These are phyloP conservation scores for Trichocomaceae sp. DNA, from an alignment of 2,329 filamentous ascomycete species.

Conservation along the genomic window DNA sequence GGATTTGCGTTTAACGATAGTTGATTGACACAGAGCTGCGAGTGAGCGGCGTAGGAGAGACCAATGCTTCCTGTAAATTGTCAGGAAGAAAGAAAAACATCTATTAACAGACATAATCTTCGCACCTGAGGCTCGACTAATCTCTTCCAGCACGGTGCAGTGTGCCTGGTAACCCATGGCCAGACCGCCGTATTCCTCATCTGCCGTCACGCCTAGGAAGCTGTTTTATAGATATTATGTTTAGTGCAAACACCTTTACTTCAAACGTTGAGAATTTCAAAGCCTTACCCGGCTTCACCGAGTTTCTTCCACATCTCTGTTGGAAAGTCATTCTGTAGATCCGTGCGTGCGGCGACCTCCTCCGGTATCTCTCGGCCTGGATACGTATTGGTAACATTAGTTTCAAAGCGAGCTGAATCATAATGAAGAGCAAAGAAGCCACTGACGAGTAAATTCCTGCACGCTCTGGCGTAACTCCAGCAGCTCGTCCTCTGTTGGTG, in stretches of 20 bases:
- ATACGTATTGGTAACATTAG: background rate
- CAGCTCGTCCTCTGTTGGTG: constrained; percentile 66
- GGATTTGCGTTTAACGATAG: constrained; percentile 77
- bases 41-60: constrained; percentile 91
- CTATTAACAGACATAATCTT: background rate
- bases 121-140: constrained; percentile 71
- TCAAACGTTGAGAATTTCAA: background rate
- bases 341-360: constrained; percentile 73
- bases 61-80: constrained; percentile 43
- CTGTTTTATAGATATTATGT: constrained; percentile 30
- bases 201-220: constrained; percentile 85
- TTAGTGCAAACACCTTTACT: background rate
- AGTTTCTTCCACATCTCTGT: constrained; percentile 88
- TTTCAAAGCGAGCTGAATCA: too few species aligned
- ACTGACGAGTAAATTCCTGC: constrained; percentile 69
- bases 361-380: constrained; percentile 74
- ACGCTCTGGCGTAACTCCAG: constrained; percentile 75
- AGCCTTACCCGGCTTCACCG: constrained; percentile 64
- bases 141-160: constrained; percentile 90
- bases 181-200: constrained; percentile 83
- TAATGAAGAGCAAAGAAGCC: background rate
- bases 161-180: constrained; percentile 95
- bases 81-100: background rate
- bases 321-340: constrained; percentile 81
- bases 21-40: constrained; percentile 94